Conservation (phyloP, 441 rosid species). For the Kokia cookei region DNA sequence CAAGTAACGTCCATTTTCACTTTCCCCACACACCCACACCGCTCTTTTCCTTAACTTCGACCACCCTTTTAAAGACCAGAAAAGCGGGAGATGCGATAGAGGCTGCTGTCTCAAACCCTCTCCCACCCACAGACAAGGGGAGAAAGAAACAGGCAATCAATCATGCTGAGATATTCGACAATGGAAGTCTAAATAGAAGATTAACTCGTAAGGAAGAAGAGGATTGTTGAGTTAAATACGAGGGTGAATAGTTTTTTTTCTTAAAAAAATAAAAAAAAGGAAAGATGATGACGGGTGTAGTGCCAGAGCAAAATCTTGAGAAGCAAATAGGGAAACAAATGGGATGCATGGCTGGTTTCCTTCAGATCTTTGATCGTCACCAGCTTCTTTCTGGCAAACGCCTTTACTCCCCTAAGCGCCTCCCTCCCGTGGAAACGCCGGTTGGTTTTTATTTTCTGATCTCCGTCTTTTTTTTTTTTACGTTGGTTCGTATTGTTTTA, state of each 20-base stretch:
- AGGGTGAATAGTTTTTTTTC: neutral
- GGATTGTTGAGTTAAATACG: neutral
- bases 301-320: constrained; percentile 50
- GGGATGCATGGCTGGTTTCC: constrained; percentile 96
- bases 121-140: neutral
- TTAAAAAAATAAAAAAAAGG: neutral
- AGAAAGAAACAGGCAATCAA: neutral
- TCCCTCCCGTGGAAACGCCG: constrained; percentile 35
- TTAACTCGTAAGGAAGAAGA: neutral
- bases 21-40: neutral
- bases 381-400: constrained; percentile 61
- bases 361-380: constrained; percentile 89
- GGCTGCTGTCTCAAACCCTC: constrained; percentile 14
- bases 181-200: neutral
- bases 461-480: neutral
- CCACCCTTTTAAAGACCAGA: constrained; percentile 40
- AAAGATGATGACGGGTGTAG: constrained; percentile 34
- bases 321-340: constrained; percentile 55
- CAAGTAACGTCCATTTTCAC: constrained; percentile 10
- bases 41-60: constrained; percentile 10
- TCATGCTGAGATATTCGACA: neutral
- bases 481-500: neutral
- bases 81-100: constrained; percentile 59
- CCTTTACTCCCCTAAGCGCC: constrained; percentile 51
- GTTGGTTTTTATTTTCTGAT: constrained; percentile 13